Base-by-base conservation (phyloP, 2,329 filamentous ascomycete species). In the Microdochium bolleyi region DNA sequence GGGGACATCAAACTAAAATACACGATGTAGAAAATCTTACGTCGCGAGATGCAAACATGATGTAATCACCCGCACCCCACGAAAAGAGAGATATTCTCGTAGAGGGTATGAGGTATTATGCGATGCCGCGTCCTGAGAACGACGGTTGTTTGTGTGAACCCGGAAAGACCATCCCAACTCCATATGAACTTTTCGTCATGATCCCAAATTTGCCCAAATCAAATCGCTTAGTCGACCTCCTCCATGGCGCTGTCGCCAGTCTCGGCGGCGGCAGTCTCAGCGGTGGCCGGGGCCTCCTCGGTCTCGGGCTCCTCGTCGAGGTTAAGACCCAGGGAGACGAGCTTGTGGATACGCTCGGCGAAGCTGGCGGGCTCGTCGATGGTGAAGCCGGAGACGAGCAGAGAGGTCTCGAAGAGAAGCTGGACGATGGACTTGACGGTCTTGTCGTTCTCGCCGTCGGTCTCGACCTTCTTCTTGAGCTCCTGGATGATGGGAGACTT, bases 371-470 rank as follows among this genome's bases (percentile, higher is more conserved):
- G 94, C 84, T 99, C 94, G 57, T 99, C 94, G 65, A 99, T 97
- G 73, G 94, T 97, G 88, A 99, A 99, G 67, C 94, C 94, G 64
- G 94, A 97, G 69, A 97, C 94, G 56, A 99, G 84, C 56, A 99
- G 88, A 44, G 94, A 97, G 62, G 94, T 99, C 87, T 99, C 94
- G 77, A 94, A 99, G 64, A 99, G 87, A 53, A 99, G 88, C 78
- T 95, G 92, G 63, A 94, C 95, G 70, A 99, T 97, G 57, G 90
- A 95, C 85, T 97, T 97, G 81, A 99, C 94, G 55, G 92, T 96
- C 73, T 92, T 91, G 83, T 97, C 94, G 73, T 92, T 92, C 88
- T 96, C 92, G 60, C 94, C 94, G 67, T 99, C 94, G 55, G 86
- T 72, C 83, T 97, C 94, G 58, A 97, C 90, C 90, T 99, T 99